Percentiles rank a stretch among this genome's conserved stretches.
Conservation (phyloP, 2,329 filamentous ascomycete genomes). For the Ophiostoma triangulosporum region DNA sequence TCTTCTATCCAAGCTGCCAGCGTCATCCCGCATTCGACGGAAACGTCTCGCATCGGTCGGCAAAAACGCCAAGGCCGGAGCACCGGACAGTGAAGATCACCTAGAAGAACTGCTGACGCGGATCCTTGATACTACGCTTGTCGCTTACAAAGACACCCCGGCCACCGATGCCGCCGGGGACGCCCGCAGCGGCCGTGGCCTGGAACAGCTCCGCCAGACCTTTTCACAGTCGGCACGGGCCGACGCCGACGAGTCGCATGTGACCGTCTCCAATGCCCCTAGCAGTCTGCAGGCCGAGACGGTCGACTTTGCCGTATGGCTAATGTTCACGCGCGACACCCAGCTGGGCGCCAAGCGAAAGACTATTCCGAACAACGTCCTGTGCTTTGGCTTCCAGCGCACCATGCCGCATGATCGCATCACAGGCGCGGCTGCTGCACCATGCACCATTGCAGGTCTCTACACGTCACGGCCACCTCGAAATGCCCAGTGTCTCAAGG, state of each 20-base stretch:
- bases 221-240: slow-evolving; percentile 45
- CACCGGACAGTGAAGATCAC: background rate
- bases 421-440: background rate
- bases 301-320: slow-evolving; percentile 65
- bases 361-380: slow-evolving; percentile 26
- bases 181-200: slow-evolving; percentile 15
- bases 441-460: slow-evolving; percentile 47
- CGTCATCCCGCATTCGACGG: slow-evolving; percentile 48
- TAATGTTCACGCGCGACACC: slow-evolving; percentile 46
- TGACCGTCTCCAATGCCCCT: slow-evolving; percentile 36
- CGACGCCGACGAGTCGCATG: slow-evolving; percentile 42
- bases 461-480: slow-evolving; percentile 52
- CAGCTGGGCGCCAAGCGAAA: slow-evolving; percentile 14
- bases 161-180: background rate
- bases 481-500: slow-evolving; percentile 55
- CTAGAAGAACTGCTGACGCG: slow-evolving; percentile 32
- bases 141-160: slow-evolving; percentile 36
- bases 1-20: slow-evolving; percentile 50
- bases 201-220: slow-evolving; percentile 41
- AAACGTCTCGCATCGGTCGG: slow-evolving; percentile 34
- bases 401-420: slow-evolving; percentile 12
- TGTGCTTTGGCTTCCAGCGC: slow-evolving; percentile 71
- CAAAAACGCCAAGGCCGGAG: background rate
- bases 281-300: slow-evolving; percentile 51
- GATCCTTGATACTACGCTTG: slow-evolving; percentile 56